These are phyloP conservation scores for Podaxis sp. DNA, from an alignment of 768 basidiomycete genomes.

Conservation along the genomic window DNA sequence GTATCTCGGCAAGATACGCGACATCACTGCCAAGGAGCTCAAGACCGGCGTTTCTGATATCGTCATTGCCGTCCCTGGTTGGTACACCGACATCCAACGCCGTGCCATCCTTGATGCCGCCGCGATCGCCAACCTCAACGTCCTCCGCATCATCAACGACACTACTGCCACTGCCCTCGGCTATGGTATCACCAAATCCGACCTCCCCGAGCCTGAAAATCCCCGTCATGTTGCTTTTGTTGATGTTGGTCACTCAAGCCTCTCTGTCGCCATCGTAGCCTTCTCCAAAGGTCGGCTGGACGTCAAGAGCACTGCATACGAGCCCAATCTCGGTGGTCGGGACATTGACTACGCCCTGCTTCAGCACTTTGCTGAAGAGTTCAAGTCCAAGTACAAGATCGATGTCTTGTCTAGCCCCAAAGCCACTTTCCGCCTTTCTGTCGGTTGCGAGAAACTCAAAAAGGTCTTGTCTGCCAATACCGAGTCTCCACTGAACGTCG, in stretches of 20 bases:
- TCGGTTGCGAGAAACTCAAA: constrained; percentile 91
- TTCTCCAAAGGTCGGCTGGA: constrained; percentile 92
- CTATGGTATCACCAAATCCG: constrained; percentile 98
- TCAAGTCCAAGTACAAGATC: constrained; percentile 97
- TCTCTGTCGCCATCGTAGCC: constrained; percentile 83
- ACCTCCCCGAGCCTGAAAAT: constrained; percentile 80
- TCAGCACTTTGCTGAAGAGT: constrained; percentile 83
- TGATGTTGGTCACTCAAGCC: constrained; percentile 90
- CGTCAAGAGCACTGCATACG: constrained; percentile 87
- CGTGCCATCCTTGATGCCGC: constrained; percentile 89
- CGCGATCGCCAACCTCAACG: constrained; percentile 81
- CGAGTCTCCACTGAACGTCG: constrained; percentile 87
- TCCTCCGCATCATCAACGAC: constrained; percentile 95
- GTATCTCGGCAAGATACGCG: constrained; percentile 88
- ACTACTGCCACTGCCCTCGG: constrained; percentile 93
- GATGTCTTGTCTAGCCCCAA: constrained; percentile 90
- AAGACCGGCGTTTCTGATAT: constrained; percentile 85
- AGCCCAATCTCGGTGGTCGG: constrained; percentile 91
- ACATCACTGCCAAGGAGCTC: constrained; percentile 81
- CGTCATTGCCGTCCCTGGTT: constrained; percentile 94
- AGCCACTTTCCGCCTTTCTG: constrained; percentile 85
- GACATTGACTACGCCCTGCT: constrained; percentile 94
- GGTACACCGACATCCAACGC: constrained; percentile 94
- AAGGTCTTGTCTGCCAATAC: constrained; percentile 93
- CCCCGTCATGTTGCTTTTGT: constrained; percentile 90